Percentiles rank a stretch among this genome's conserved stretches.
These are phyloP conservation scores for Dicorynia guianensis DNA, from an alignment of 306 rosid species.

Conservation along the genomic window DNA sequence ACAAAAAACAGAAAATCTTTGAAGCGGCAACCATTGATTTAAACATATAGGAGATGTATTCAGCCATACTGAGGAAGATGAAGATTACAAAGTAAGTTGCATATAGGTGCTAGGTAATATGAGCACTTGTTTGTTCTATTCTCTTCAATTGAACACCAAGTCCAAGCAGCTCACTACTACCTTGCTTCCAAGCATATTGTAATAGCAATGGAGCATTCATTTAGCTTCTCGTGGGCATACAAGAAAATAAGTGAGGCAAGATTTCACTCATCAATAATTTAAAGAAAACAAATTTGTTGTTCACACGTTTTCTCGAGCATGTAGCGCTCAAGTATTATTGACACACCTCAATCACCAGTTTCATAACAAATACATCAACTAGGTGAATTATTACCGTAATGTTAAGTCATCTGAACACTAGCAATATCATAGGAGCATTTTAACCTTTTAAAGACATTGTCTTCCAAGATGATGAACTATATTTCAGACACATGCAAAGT, in stretches of 20 bases:
- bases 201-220: not conserved
- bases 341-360: constrained; percentile 2
- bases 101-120: not conserved
- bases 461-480: not conserved
- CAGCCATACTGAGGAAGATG: constrained; percentile 14
- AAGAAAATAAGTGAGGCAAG: not conserved
- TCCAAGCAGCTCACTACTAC: constrained; percentile 21
- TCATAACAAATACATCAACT: constrained; percentile 22
- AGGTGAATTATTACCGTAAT: not conserved
- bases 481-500: not conserved
- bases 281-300: not conserved
- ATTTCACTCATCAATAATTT: not conserved
- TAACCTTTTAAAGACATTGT: not conserved
- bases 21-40: constrained; percentile 18
- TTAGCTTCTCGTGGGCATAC: not conserved
- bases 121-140: not conserved
- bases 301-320: constrained; percentile 45
- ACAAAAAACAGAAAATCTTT: constrained; percentile 10
- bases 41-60: not conserved
- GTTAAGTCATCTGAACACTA: not conserved
- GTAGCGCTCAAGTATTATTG: constrained; percentile 21
- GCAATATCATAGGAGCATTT: constrained; percentile 16
- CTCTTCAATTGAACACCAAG: constrained; percentile 15
- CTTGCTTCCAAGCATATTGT: not conserved
- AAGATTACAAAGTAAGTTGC: constrained; percentile 17